Base-by-base conservation (phyloP, 129 eudicot genomes). In the Artemisia tridentata region DNA sequence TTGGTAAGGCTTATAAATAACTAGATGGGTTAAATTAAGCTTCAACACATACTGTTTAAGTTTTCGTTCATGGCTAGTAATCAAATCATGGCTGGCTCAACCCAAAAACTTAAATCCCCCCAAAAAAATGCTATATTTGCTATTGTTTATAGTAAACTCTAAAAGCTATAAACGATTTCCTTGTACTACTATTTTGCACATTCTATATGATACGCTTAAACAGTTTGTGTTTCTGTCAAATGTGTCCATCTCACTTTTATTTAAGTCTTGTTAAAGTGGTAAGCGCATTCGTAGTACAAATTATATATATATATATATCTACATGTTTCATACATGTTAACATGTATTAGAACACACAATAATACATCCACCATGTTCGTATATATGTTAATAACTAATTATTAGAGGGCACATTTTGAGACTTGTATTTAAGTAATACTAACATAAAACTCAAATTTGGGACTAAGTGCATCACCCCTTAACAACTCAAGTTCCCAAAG, bases 391-490 rank as follows among this genome's bases (percentile, higher is more conserved):
- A 23, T 13, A n/a, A n/a, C n/a, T 29, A 63, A 20, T 20, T 20
- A 47, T 47, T 46, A 59, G 10, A 23, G 43, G 7, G 47, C 3
- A 67, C 21, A 67, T 15, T 23, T 68, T 14, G 73, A 46, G 16
- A 34, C 18, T 29, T 52, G 21, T 31, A 38, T 51, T 34, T 29
- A 11, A 17, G 17, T n/a, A 11, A 7, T 23, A 7, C 18, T 8
- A 15, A 9, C 19, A 54, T 34, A 11, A 8, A 62, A 27, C 20
- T 17, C 23, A 34, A 17, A 11, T 34, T 31, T 18, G 15, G 34
- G 71, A 19, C 70, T 17, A 72, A 11, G 62, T 73, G 41, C 78
- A 53, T 74, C 72, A 41, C 49, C 72, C 78, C 68, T 11, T 38
- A 72, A 57, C 43, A 66, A 43, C 12, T 47, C 68, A 67, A 67